These are phyloP conservation scores for Colletotrichum sp. DNA, from an alignment of 2,329 filamentous ascomycete genomes.

Conservation along the genomic window DNA sequence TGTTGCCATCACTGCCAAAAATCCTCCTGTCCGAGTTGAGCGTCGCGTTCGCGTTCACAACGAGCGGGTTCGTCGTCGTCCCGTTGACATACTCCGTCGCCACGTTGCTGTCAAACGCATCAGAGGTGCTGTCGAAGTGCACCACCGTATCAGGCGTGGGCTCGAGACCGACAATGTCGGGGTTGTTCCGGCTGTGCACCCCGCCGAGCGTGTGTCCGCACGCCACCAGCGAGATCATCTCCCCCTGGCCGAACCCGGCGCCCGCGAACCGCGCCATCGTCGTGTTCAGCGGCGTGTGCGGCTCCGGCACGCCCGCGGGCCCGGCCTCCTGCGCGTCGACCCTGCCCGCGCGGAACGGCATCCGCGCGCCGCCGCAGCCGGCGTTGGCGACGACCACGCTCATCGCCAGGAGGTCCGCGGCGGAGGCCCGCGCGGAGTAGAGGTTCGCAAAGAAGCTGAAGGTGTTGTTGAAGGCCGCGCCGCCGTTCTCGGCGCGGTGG, in stretches of 20 bases:
- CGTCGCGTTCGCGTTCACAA: slow-evolving; percentile 24
- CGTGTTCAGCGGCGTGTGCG: slow-evolving; percentile 23
- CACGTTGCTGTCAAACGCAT: slow-evolving; percentile 26
- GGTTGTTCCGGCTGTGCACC: slow-evolving; percentile 28
- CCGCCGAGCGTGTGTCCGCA: slow-evolving; percentile 29
- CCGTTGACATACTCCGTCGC: slow-evolving; percentile 25
- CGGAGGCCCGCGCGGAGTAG: slow-evolving; percentile 24
- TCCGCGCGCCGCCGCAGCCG: slow-evolving; percentile 25
- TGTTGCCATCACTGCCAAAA: slow-evolving; percentile 34
- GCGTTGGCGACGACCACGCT: slow-evolving; percentile 28
- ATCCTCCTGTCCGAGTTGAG: slow-evolving; percentile 25
- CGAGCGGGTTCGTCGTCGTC: slow-evolving; percentile 24
- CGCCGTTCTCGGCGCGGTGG: slow-evolving; percentile 30
- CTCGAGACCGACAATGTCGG: slow-evolving; percentile 22
- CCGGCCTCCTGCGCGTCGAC: slow-evolving; percentile 28
- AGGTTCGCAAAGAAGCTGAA: slow-evolving; percentile 25
- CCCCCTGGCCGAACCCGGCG: slow-evolving; percentile 24
- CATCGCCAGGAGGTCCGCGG: slow-evolving; percentile 35
- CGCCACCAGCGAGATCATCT: slow-evolving; percentile 29
- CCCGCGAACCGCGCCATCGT: slow-evolving; percentile 24
- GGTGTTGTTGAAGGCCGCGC: slow-evolving; percentile 33
- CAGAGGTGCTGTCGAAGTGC: slow-evolving; percentile 30
- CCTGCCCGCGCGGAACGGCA: slow-evolving; percentile 28
- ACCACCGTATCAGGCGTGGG: slow-evolving; percentile 32
- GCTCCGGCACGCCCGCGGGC: slow-evolving; percentile 27